Evolutionary conservation across 371 early-diverging fungal genomes (phyloP), one percentile per base, ranked within the genome.

Genomic region (Mucor ambiguus): DNA sequence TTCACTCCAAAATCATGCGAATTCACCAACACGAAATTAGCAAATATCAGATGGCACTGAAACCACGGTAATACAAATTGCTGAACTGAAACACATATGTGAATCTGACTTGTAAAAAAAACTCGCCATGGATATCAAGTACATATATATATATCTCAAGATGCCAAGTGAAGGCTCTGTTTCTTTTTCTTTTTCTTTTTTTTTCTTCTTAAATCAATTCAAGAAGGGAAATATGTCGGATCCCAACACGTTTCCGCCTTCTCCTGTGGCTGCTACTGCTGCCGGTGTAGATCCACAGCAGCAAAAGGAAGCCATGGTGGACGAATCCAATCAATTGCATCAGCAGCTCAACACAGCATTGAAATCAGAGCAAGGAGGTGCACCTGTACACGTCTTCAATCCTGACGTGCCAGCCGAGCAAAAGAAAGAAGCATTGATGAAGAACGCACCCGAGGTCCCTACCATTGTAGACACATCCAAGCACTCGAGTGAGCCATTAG

Each of bases 331-430:
- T 24, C 44, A 71, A 30, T 37, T 71, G 26, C 67, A 63, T 41
- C 28, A 71, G 20, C 26, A 60, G 9, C 37, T 71, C 2, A 67
- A 67, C n/a, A 46, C 57, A n/a, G 57, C 67, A 32, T 37, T 70
- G 29, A 60, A 67, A 56, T 30, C 55, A 11, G 59, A 67, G 26
- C 32, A 57, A 24, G 60, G 58, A 2, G 67, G 61, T 18, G 57
- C 72, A 2, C 48, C 48, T 9, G 61, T 72, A 20, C 70, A 78
- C 43, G 61, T 44, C 35, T 77, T 74, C 59, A 18, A 70, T 16
- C 70, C 72, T 20, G 77, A 73, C 14, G 65, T 38, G 43, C 24
- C 77, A 57, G 67, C 79, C 22, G 68, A 69, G 56, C 61, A 65
- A 29, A 77, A 75, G 54, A 71, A 71, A 14, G 48, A 41, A 8